Conservation (phyloP, 805 yeast species). For the Candida xyloterini region DNA sequence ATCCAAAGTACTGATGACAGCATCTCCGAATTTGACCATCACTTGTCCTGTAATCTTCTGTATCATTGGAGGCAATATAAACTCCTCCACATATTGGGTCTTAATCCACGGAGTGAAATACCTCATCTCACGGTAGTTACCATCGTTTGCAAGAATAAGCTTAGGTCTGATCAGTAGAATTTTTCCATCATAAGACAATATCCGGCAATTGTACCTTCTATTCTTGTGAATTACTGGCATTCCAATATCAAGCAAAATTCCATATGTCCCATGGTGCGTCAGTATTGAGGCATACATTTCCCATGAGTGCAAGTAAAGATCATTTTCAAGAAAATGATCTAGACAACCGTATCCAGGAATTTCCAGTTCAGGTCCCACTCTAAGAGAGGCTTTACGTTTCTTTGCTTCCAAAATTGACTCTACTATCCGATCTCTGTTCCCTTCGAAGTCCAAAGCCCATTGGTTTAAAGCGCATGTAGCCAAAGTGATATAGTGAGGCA, state of each 20-base stretch:
- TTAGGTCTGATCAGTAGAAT: constrained; percentile 90
- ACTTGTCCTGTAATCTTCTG: constrained; percentile 64
- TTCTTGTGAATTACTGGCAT: constrained; percentile 89
- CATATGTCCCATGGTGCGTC: constrained; percentile 62
- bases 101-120: constrained; percentile 94
- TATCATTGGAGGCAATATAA: constrained; percentile 67
- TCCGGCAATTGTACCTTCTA: constrained; percentile 87
- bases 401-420: constrained; percentile 80
- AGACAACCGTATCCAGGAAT: constrained; percentile 92
- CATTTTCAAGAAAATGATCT: constrained; percentile 92
- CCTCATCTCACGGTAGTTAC: constrained; percentile 97
- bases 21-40: constrained; percentile 83
- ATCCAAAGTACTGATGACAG: constrained; percentile 76
- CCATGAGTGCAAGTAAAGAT: constrained; percentile 88
- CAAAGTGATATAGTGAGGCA: constrained; percentile 86
- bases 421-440: constrained; percentile 87
- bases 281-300: constrained; percentile 84
- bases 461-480: constrained; percentile 96
- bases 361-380: constrained; percentile 98
- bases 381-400: constrained; percentile 63
- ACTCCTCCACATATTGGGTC: constrained; percentile 70
- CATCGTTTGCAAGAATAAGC: constrained; percentile 92
- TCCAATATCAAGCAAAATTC: constrained; percentile 84
- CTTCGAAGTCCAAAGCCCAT: constrained; percentile 98
- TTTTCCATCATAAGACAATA: constrained; percentile 73